Evolutionary conservation across 139 green algal genomes (phyloP), one percentile per base, ranked within the genome.

Genomic region (Raphidocelis subcapitata): DNA sequence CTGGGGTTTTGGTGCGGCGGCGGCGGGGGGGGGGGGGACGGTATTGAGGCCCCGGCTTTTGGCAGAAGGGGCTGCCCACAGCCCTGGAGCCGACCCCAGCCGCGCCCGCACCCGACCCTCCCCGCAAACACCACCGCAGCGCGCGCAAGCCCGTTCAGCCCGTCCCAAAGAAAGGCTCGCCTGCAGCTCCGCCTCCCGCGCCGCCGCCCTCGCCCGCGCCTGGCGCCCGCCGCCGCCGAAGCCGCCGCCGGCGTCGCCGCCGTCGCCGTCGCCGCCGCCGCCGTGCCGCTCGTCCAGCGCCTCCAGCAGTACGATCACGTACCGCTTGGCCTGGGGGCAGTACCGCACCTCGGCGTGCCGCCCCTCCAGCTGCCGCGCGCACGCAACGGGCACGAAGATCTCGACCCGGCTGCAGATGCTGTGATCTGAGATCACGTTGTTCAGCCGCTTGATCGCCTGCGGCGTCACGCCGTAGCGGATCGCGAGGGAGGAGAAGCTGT

Each of bases 321-420:
- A 51, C 2, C 51, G 41, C 54, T 71, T 67, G 46, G 46, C n/a
- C 24, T 62, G 24, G 2, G 47, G 49, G 57, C 60, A 68, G 35
- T 54, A 68, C 5, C 29, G 29, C 29, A 68, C 62, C 47, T 31
- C 54, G 46, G 69, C 70, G 18, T 47, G 32, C 49, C 69, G 57
- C 23, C 70, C 56, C 57, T 72, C 69, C 23, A 82, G 51, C 20
- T 77, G 35, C 29, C 71, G 46, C 8, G 64, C 32, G 23, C 55
- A 74, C 20, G 63, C 76, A 14, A 78, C 65, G 51, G 68, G 41
- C 41, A 49, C 41, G 41, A 20, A 12, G 8, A 49, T 12, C 8
- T 20, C 8, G 12, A 49, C 12, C 8, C 41, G 41, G 8, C 8
- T 20, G 12, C 12, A 12, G 8, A 49, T 8, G 8, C 8, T 20